Evolutionary conservation across 2,329 filamentous ascomycete species (phyloP).

Genomic region (Aspergillus udagawae): DNA sequence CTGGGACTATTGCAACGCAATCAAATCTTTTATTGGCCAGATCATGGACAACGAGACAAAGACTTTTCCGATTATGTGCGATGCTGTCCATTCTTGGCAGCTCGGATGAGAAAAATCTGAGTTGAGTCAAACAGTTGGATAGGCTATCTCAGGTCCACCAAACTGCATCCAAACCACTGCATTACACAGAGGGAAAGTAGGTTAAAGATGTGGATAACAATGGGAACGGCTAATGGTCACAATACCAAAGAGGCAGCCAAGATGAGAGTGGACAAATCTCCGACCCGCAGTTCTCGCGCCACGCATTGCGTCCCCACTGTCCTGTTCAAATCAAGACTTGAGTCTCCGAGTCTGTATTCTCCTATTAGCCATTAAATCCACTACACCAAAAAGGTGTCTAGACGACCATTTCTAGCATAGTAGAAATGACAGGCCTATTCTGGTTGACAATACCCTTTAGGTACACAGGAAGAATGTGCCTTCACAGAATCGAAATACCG

Average conservation of each 20-base stretch:
- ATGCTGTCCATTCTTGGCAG: constrained; percentile 17
- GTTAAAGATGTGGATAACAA: constrained; percentile 2
- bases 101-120: constrained; percentile 9
- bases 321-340: not conserved
- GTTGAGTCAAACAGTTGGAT: not conserved
- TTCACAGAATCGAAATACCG: no score
- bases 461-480: no score
- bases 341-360: not conserved
- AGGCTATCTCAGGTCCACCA: no score
- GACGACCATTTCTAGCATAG: no score
- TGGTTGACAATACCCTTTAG: no score
- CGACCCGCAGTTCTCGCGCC: not conserved
- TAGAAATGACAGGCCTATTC: no score
- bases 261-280: constrained; percentile 11
- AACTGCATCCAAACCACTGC: no score
- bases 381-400: no score
- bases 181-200: not conserved
- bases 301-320: no score
- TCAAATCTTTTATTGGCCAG: not conserved
- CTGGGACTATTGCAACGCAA: not conserved
- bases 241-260: constrained; percentile 20
- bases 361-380: no score
- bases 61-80: constrained; percentile 5
- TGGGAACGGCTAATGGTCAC: no score
- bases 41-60: constrained; percentile 4